Evolutionary conservation across 2,329 filamentous ascomycete species (phyloP).

Genomic region (Scedosporium boydii): DNA sequence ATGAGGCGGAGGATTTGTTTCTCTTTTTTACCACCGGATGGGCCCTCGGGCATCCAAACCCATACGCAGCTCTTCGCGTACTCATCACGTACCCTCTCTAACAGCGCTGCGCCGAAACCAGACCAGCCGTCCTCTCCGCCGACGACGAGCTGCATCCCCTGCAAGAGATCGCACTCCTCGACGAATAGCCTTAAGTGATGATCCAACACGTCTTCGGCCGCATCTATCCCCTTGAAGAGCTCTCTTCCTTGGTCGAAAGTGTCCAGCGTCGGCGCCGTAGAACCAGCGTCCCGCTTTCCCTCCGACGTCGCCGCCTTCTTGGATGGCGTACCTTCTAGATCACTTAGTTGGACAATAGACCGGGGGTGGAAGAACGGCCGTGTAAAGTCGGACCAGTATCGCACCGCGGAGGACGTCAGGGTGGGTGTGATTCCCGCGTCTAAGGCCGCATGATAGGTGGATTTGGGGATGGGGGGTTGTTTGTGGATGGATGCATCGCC

Average conservation of each 20-base stretch:
- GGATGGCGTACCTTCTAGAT: slow-evolving; percentile 74
- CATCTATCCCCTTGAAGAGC: slow-evolving; percentile 63
- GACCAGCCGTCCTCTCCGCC: slow-evolving; percentile 72
- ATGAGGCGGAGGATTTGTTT: slow-evolving; percentile 46
- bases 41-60: slow-evolving; percentile 70
- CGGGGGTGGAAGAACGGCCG: slow-evolving; percentile 85
- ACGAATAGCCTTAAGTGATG: slow-evolving; percentile 81
- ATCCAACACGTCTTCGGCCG: slow-evolving; percentile 79
- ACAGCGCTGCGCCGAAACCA: slow-evolving; percentile 62
- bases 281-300: neutral
- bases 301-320: slow-evolving; percentile 76
- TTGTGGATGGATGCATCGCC: slow-evolving; percentile 59
- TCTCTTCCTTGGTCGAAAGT: slow-evolving; percentile 65
- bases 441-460: slow-evolving; percentile 69
- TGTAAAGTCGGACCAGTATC: slow-evolving; percentile 96
- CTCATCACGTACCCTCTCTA: slow-evolving; percentile 77
- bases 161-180: slow-evolving; percentile 89
- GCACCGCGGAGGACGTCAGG: slow-evolving; percentile 62
- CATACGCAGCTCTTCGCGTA: slow-evolving; percentile 81
- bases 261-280: slow-evolving; percentile 44
- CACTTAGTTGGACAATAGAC: slow-evolving; percentile 77
- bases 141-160: slow-evolving; percentile 72
- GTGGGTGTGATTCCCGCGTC: slow-evolving; percentile 57
- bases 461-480: slow-evolving; percentile 57
- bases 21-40: neutral